Percentiles rank a stretch among this genome's conserved stretches.
These are phyloP conservation scores for Uronychia setigera DNA, from an alignment of 73 alveolate genomes.

Conservation along the genomic window DNA sequence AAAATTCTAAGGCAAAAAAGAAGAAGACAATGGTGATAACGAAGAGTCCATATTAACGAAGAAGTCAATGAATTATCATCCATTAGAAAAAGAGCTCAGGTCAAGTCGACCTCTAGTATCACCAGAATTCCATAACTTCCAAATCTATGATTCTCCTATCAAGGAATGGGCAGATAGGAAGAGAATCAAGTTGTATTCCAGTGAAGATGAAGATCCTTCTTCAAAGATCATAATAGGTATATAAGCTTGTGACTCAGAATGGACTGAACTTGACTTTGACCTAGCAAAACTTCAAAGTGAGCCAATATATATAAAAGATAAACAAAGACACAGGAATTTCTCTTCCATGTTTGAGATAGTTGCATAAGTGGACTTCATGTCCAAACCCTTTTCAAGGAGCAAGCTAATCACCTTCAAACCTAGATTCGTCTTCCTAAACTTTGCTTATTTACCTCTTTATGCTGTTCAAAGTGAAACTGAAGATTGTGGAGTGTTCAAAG, in stretches of 20 bases:
- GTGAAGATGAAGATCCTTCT: neutral
- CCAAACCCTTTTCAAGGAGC: conserved; percentile 40
- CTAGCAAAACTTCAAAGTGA: conserved; percentile 29
- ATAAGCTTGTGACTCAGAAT: conserved; percentile 28
- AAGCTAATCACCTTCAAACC: conserved; percentile 45
- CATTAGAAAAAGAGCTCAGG: conserved; percentile 3
- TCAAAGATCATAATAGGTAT: neutral
- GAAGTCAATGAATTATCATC: neutral
- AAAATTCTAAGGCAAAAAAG: conserved; percentile 11
- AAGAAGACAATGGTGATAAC: conserved; percentile 6
- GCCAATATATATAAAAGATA: conserved; percentile 23
- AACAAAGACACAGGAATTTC: neutral
- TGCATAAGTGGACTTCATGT: conserved; percentile 15
- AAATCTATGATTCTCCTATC: conserved; percentile 35
- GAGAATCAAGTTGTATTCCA: conserved; percentile 37
- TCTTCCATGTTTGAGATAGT: conserved; percentile 30
- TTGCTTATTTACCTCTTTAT: conserved; percentile 27
- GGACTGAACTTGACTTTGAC: conserved; percentile 24
- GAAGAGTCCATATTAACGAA: conserved; percentile 6
- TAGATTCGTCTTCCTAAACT: conserved; percentile 18
- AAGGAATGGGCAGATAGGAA: conserved; percentile 17
- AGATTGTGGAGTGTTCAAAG: conserved; percentile 46
- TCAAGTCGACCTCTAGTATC: neutral
- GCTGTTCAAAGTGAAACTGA: conserved; percentile 32
- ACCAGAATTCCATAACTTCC: neutral